A percentile compares a stretch with the other conserved stretches of the same genome.
Evolutionary conservation across 805 yeast species (phyloP).

Genomic region (Priceomyces fermenticarens): DNA sequence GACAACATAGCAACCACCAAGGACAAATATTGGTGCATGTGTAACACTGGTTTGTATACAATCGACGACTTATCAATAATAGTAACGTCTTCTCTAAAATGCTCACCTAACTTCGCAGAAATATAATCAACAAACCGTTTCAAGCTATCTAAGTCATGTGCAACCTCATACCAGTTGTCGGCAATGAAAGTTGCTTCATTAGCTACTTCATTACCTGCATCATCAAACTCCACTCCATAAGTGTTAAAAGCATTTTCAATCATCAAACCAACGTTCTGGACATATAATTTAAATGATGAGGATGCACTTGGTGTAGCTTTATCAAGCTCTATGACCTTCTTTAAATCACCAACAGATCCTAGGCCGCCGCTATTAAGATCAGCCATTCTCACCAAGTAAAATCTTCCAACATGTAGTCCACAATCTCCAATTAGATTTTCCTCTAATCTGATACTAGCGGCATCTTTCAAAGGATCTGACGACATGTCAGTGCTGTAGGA

Average conservation of each 20-base stretch:
- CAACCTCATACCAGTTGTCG: conserved; percentile 35
- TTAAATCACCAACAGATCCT: conserved; percentile 33
- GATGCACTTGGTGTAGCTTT: conserved; percentile 5
- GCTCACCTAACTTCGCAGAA: conserved; percentile 17
- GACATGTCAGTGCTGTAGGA: conserved; percentile 29
- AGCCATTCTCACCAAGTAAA: conserved; percentile 36
- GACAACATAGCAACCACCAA: no score
- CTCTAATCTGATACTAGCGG: conserved; percentile 29
- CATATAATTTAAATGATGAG: conserved; percentile 37
- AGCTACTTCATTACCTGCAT: conserved; percentile 25
- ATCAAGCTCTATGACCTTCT: conserved; percentile 13
- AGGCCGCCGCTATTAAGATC: conserved; percentile 33
- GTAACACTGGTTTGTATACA: conserved; percentile 24
- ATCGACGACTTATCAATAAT: conserved; percentile 16
- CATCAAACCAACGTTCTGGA: conserved; percentile 37
- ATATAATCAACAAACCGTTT: conserved; percentile 23
- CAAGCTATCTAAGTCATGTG: conserved; percentile 27
- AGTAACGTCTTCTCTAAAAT: not conserved
- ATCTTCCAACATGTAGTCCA: conserved; percentile 40
- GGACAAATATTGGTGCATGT: conserved; percentile 18
- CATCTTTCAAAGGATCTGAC: conserved; percentile 33
- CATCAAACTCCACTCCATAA: conserved; percentile 35
- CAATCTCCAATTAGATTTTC: conserved; percentile 38
- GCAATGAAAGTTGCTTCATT: conserved; percentile 5
- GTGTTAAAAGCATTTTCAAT: conserved; percentile 22